Evolutionary conservation across 2,329 filamentous ascomycete genomes (phyloP).

Genomic region (Diaporthe nobilis): DNA sequence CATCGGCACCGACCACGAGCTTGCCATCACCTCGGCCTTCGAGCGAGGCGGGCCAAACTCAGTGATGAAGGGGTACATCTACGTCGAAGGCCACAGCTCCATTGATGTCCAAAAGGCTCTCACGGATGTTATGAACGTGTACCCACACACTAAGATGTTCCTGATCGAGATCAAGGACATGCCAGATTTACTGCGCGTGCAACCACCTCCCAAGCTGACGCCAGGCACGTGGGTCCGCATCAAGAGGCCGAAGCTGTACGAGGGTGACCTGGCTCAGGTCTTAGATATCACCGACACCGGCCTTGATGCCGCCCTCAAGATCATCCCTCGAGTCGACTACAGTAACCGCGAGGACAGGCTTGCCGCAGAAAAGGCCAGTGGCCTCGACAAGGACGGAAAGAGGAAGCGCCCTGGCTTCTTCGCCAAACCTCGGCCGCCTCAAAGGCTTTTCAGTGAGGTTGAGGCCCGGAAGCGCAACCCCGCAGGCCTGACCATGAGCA

Average conservation of each 20-base stretch:
- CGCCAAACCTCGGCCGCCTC: slow-evolving; percentile 77
- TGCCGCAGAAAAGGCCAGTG: slow-evolving; percentile 26
- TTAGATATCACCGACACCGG: slow-evolving; percentile 94
- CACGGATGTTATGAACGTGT: slow-evolving; percentile 89
- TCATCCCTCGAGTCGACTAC: slow-evolving; percentile 94
- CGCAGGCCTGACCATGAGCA: slow-evolving; percentile 73
- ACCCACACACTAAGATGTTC: slow-evolving; percentile 87
- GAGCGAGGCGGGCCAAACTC: slow-evolving; percentile 84
- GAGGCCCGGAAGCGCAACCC: slow-evolving; percentile 92
- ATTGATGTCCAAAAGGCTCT: slow-evolving; percentile 87
- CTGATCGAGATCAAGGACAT: slow-evolving; percentile 97
- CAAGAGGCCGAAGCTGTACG: slow-evolving; percentile 83
- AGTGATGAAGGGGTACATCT: slow-evolving; percentile 93
- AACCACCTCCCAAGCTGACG: slow-evolving; percentile 86
- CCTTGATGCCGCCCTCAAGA: slow-evolving; percentile 85
- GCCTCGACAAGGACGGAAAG: slow-evolving; percentile 73
- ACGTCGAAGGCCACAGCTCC: slow-evolving; percentile 90
- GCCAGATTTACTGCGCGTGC: slow-evolving; percentile 93
- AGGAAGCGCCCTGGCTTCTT: slow-evolving; percentile 78
- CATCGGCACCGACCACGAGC: slow-evolving; percentile 80
- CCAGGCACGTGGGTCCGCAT: slow-evolving; percentile 94
- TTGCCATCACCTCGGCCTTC: slow-evolving; percentile 91
- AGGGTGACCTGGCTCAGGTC: slow-evolving; percentile 91
- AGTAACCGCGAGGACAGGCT: slow-evolving; percentile 45
- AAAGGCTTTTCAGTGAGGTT: slow-evolving; percentile 90